A percentile compares a stretch with the other conserved stretches of the same genome.
Evolutionary conservation across 768 basidiomycete species (phyloP).

Genomic region (Boletus barrowsii): DNA sequence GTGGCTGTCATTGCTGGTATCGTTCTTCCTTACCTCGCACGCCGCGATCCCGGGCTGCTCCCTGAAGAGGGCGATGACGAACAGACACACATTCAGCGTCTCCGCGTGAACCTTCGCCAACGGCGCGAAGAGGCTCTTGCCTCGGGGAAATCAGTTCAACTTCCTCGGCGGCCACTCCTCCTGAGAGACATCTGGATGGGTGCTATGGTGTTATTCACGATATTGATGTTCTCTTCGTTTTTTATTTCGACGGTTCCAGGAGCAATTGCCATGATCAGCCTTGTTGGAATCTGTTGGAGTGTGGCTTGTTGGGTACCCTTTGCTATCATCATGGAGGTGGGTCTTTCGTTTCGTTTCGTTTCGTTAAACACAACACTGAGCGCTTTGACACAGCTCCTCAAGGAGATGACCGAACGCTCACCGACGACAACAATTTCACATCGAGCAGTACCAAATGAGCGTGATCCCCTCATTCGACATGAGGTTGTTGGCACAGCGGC

Average conservation of each 20-base stretch:
- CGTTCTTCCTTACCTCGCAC: conserved; percentile 75
- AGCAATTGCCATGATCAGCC: conserved; percentile 78
- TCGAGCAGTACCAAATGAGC: conserved; percentile 33
- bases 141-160: conserved; percentile 66
- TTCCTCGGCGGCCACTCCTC: conserved; percentile 89
- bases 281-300: conserved; percentile 94
- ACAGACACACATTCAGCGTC: conserved; percentile 67
- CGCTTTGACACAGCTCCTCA: conserved; percentile 52
- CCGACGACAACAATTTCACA: conserved; percentile 11
- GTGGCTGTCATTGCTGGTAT: conserved; percentile 85
- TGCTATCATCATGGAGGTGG: conserved; percentile 94
- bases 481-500: conserved; percentile 44
- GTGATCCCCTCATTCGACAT: conserved; percentile 56
- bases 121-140: conserved; percentile 86
- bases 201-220: conserved; percentile 74
- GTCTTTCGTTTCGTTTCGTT: conserved; percentile 41
- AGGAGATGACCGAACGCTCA: conserved; percentile 55
- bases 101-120: conserved; percentile 66
- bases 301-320: conserved; percentile 99
- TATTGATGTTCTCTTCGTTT: conserved; percentile 81
- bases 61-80: conserved; percentile 65
- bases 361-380: conserved; percentile 3
- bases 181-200: conserved; percentile 93
- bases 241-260: conserved; percentile 73
- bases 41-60: conserved; percentile 78